Evolutionary conservation across 2,329 filamentous ascomycete genomes (phyloP), one percentile per base, ranked within the genome.

Genomic region (Aspergillus novofumigatus): DNA sequence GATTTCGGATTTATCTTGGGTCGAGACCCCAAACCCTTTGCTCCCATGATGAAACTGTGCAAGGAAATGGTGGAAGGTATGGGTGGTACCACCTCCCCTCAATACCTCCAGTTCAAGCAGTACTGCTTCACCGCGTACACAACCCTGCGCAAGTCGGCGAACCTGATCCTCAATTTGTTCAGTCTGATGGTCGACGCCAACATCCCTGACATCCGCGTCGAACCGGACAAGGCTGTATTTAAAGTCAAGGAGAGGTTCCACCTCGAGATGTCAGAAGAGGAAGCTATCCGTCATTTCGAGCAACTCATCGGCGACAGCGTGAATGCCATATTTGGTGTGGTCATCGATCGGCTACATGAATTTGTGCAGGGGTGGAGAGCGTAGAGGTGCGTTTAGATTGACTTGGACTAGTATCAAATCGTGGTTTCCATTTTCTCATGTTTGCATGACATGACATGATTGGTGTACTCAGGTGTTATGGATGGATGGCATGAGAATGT

Each of bases 31-130:
- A 99, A 99, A 70, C 94, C 94, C 0, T 97, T 99, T 70, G 93
- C 94, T 0, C 94, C 94, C 0, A 86, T 93, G 53, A 96, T 99
- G 88, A 99, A 99, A 74, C 85, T 99, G 8, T 93, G 89, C 69
- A 93, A 92, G 66, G 93, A 99, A 70, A 99, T 99, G 94, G 91
- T 97, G 3, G 94, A 99, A 68, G 94, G 92, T 61, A 97, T 99
- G 91, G 95, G 95, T 44, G 94, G 94, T 11, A 83, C 87, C 7
- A 82, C 83, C 35, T 91, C 89, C 3, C 85, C 90, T 23, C 88
- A 95, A 60, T 99, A 96, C 73, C 81, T 87, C 47, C 85, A 89
- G 53, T 99, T 99, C 77, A 94, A 94, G 71, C 90, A 95, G 67
- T 96, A 97, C 74, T 96, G 92, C 72, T 97, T 96, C 75, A 89